phyloP scores from a whole-genome alignment of 2,329 filamentous ascomycete species.

The Fusarium clavum region DNA sequence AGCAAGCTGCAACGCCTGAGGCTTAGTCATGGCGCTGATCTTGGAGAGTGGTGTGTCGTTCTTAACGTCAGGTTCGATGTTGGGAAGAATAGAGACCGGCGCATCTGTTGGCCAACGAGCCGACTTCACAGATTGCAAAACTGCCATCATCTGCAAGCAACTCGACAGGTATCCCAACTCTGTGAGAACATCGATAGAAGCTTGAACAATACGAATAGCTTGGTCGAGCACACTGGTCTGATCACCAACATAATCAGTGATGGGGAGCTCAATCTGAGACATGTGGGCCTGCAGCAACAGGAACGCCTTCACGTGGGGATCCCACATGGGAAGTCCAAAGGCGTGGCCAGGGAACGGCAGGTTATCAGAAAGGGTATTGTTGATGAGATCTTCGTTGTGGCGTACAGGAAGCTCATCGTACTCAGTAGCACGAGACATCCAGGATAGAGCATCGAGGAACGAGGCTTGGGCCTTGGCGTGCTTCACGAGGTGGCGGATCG shows the following conservation, averaged over 20 bases:
- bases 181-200: slow-evolving; percentile 90
- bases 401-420: slow-evolving; percentile 98
- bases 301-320: slow-evolving; percentile 97
- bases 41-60: slow-evolving; percentile 58
- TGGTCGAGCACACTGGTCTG: slow-evolving; percentile 92
- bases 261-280: slow-evolving; percentile 90
- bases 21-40: slow-evolving; percentile 52
- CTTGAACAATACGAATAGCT: slow-evolving; percentile 95
- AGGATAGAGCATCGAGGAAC: slow-evolving; percentile 85
- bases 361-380: slow-evolving; percentile 86
- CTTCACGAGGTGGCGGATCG: slow-evolving; percentile 84
- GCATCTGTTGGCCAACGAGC: slow-evolving; percentile 90
- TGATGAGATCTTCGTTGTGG: slow-evolving; percentile 98
- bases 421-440: slow-evolving; percentile 94
- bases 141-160: slow-evolving; percentile 81
- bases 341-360: slow-evolving; percentile 71
- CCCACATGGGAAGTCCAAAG: slow-evolving; percentile 92
- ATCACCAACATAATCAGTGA: slow-evolving; percentile 97
- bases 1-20: slow-evolving; percentile 58
- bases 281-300: slow-evolving; percentile 94
- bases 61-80: slow-evolving; percentile 64
- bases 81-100: slow-evolving; percentile 82
- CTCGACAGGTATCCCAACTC: slow-evolving; percentile 87
- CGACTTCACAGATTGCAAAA: slow-evolving; percentile 92
- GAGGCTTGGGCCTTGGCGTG: slow-evolving; percentile 79